Percentiles rank a stretch among this genome's conserved stretches.
phyloP scores from a whole-genome alignment of 805 yeast genomes.

The Schwanniomyces occidentalis region DNA sequence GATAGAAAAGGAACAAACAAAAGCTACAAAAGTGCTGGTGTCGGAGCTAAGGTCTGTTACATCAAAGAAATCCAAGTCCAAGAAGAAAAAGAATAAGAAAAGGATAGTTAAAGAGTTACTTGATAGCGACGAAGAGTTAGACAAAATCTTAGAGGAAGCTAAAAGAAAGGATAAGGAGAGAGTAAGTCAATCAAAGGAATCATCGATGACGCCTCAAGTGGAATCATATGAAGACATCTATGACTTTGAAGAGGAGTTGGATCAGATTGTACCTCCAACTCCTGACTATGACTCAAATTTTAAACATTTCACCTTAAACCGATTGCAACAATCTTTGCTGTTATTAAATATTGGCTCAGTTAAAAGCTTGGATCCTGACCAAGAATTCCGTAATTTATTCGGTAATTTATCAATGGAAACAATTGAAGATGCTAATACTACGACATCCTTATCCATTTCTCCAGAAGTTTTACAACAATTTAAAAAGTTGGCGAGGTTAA shows the following conservation, averaged over 20 bases:
- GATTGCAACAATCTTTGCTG: slow-evolving; percentile 39
- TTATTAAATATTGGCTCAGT: slow-evolving; percentile 45
- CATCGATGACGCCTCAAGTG: slow-evolving; percentile 2
- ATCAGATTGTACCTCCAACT: slow-evolving; percentile 25
- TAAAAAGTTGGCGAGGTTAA: slow-evolving; percentile 53
- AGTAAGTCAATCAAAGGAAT: slow-evolving; percentile 1
- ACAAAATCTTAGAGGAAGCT: slow-evolving; percentile 49
- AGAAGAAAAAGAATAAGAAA: slow-evolving; percentile 23
- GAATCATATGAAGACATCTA: slow-evolving; percentile 20
- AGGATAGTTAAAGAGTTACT: slow-evolving; percentile 13
- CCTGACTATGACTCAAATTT: slow-evolving; percentile 45
- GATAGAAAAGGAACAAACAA: slow-evolving; percentile 18
- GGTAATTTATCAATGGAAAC: slow-evolving; percentile 70
- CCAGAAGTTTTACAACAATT: slow-evolving; percentile 70
- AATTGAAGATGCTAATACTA: slow-evolving; percentile 71
- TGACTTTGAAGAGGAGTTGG: slow-evolving; percentile 26
- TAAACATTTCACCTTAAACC: slow-evolving; percentile 46
- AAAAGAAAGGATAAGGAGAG: slow-evolving; percentile 22
- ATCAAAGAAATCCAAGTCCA: slow-evolving; percentile 14
- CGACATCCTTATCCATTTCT: slow-evolving; percentile 66
- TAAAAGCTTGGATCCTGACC: slow-evolving; percentile 70
- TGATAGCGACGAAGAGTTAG: slow-evolving; percentile 60
- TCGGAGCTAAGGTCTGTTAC: neutral
- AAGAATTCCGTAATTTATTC: slow-evolving; percentile 67
- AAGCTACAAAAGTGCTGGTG: neutral